phyloP scores from a whole-genome alignment of 2,329 filamentous ascomycete genomes.

The Beauveria asiatica region DNA sequence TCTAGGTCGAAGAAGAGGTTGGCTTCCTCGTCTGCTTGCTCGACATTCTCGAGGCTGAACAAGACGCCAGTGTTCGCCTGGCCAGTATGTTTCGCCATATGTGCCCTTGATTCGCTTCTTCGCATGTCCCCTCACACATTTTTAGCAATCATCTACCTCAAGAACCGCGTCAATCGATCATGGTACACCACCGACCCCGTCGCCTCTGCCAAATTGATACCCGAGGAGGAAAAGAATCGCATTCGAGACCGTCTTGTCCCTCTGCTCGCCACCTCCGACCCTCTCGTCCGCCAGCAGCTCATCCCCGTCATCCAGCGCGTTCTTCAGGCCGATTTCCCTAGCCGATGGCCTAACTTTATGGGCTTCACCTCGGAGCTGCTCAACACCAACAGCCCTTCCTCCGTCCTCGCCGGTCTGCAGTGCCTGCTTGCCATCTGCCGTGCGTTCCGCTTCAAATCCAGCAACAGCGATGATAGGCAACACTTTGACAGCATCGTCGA shows the following conservation, averaged over 20 bases:
- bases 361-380: constrained; percentile 85
- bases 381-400: constrained; percentile 74
- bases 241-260: constrained; percentile 86
- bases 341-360: constrained; percentile 89
- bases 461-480: constrained; percentile 63
- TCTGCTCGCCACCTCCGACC: constrained; percentile 70
- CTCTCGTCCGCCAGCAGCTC: constrained; percentile 82
- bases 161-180: constrained; percentile 90
- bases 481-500: constrained; percentile 95
- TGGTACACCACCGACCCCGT: constrained; percentile 76
- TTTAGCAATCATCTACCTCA: constrained; percentile 90
- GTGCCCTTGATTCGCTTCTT: background rate
- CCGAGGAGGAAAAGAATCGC: constrained; percentile 79
- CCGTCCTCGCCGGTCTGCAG: constrained; percentile 87
- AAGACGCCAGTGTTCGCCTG: constrained; percentile 74
- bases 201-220: constrained; percentile 64
- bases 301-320: constrained; percentile 94
- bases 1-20: constrained; percentile 77
- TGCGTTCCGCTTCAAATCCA: constrained; percentile 85
- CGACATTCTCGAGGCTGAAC: constrained; percentile 82
- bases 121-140: constrained; percentile 11
- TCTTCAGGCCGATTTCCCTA: constrained; percentile 89
- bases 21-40: constrained; percentile 88
- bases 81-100: constrained; percentile 58
- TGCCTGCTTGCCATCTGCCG: constrained; percentile 91